Evolutionary conservation across 805 yeast species (phyloP).

Genomic region (Lipomyces kockii): DNA sequence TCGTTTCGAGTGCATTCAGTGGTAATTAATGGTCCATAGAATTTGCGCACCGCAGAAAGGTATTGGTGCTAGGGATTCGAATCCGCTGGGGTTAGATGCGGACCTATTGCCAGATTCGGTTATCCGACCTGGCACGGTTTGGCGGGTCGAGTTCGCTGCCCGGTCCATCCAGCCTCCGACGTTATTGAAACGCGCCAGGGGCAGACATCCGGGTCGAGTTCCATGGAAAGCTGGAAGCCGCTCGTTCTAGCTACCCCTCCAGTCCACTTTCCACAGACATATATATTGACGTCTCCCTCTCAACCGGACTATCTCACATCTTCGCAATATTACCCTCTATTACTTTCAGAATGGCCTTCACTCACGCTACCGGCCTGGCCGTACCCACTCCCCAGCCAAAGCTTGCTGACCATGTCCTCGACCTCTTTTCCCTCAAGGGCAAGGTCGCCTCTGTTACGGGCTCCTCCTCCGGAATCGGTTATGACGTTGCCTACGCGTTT

Average conservation of each 20-base stretch:
- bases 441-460: slow-evolving; percentile 55
- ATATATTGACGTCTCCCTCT: not conserved
- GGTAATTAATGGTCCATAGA: not conserved
- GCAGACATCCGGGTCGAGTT: not conserved
- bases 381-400: slow-evolving; percentile 62
- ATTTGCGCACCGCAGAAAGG: not conserved
- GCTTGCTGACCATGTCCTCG: slow-evolving; percentile 59
- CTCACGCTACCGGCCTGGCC: slow-evolving; percentile 45
- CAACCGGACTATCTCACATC: not conserved
- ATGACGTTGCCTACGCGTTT: slow-evolving; percentile 54
- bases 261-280: not conserved
- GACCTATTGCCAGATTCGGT: slow-evolving; percentile 1
- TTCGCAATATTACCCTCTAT: not conserved
- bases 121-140: not conserved
- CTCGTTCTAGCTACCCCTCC: no score
- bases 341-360: slow-evolving; percentile 23
- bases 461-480: slow-evolving; percentile 60
- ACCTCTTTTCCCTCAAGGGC: slow-evolving; percentile 69
- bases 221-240: no score
- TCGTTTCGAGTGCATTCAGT: not conserved
- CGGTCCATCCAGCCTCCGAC: not conserved
- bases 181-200: not conserved
- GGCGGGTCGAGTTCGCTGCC: no score
- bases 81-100: not conserved
- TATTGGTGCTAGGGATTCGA: not conserved